Evolutionary conservation across 2,329 filamentous ascomycete genomes (phyloP).

Genomic region (Waltergamsia citrina): DNA sequence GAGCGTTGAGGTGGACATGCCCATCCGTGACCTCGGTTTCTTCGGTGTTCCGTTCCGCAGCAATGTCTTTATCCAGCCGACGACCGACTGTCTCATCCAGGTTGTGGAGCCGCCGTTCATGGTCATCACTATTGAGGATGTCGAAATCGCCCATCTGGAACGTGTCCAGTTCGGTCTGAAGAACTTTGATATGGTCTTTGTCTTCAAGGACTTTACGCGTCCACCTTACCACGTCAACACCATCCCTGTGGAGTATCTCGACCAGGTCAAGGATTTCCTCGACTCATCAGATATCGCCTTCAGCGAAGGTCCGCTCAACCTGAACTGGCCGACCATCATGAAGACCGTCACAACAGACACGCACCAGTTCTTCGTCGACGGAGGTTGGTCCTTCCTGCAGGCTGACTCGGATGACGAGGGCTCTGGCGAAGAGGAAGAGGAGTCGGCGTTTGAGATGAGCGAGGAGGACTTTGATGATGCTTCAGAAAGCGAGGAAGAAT

Average conservation of each 20-base stretch:
- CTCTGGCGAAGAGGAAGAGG: slow-evolving; percentile 74
- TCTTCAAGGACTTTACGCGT: slow-evolving; percentile 96
- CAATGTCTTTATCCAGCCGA: slow-evolving; percentile 91
- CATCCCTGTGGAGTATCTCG: slow-evolving; percentile 89
- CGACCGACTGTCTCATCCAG: slow-evolving; percentile 93
- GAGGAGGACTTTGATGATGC: slow-evolving; percentile 80
- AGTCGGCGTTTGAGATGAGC: slow-evolving; percentile 84
- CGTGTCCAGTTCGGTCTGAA: slow-evolving; percentile 94
- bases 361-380: slow-evolving; percentile 89
- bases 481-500: slow-evolving; percentile 74
- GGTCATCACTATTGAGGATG: slow-evolving; percentile 89
- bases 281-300: slow-evolving; percentile 93
- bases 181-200: slow-evolving; percentile 97
- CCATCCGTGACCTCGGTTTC: slow-evolving; percentile 93
- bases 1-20: slow-evolving; percentile 88
- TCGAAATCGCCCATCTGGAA: slow-evolving; percentile 92
- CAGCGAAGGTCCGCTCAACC: slow-evolving; percentile 88
- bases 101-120: slow-evolving; percentile 95
- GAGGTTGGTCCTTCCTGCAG: slow-evolving; percentile 88
- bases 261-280: slow-evolving; percentile 95
- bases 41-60: slow-evolving; percentile 92
- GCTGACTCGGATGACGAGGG: slow-evolving; percentile 82
- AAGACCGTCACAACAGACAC: slow-evolving; percentile 94
- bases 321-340: slow-evolving; percentile 99
- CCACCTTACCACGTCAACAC: slow-evolving; percentile 92